A percentile compares a stretch with the other conserved stretches of the same genome.
Conservation (phyloP, 257 asterid genomes). For the Penstemon eatonii region DNA sequence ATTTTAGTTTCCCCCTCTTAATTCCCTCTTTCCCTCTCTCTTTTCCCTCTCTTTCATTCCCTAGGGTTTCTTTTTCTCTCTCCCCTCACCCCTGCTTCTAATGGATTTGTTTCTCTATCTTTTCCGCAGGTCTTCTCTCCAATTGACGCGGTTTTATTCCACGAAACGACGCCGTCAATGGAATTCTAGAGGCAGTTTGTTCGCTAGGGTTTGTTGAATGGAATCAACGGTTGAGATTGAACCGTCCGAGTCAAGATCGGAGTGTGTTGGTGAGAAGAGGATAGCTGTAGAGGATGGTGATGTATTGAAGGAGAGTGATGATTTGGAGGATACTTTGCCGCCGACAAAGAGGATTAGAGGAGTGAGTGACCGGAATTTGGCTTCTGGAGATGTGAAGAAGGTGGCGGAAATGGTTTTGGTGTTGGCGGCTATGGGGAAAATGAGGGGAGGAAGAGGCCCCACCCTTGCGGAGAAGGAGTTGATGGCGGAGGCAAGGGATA, state of each 20-base stretch:
- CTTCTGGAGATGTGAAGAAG: slow-evolving; percentile 47
- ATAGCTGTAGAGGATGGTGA: slow-evolving; percentile 45
- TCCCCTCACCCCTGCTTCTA: slow-evolving; percentile 27
- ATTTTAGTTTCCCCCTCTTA: slow-evolving; percentile 25
- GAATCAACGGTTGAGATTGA: slow-evolving; percentile 45
- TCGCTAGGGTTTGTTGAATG: slow-evolving; percentile 33
- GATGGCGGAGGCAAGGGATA: slow-evolving; percentile 68
- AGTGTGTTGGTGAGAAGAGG: slow-evolving; percentile 56
- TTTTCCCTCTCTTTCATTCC: slow-evolving; percentile 28
- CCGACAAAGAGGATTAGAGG: slow-evolving; percentile 41
- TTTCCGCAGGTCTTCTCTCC: slow-evolving; percentile 49
- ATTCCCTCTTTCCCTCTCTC: slow-evolving; percentile 21
- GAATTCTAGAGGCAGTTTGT: slow-evolving; percentile 16
- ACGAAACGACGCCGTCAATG: slow-evolving; percentile 39
- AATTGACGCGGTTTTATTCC: slow-evolving; percentile 13
- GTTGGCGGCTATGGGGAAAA: slow-evolving; percentile 86
- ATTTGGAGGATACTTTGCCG: slow-evolving; percentile 7
- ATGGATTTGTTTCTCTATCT: slow-evolving; percentile 49
- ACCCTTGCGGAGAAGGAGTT: slow-evolving; percentile 69
- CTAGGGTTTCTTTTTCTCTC: slow-evolving; percentile 51
- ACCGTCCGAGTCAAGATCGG: slow-evolving; percentile 42
- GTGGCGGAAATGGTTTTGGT: slow-evolving; percentile 93
- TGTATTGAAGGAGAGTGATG: slow-evolving; percentile 20
- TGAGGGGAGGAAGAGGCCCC: slow-evolving; percentile 91
- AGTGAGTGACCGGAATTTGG: slow-evolving; percentile 24